phyloP scores from a whole-genome alignment of 129 eudicot genomes.

The Dittrichia graveolens region DNA sequence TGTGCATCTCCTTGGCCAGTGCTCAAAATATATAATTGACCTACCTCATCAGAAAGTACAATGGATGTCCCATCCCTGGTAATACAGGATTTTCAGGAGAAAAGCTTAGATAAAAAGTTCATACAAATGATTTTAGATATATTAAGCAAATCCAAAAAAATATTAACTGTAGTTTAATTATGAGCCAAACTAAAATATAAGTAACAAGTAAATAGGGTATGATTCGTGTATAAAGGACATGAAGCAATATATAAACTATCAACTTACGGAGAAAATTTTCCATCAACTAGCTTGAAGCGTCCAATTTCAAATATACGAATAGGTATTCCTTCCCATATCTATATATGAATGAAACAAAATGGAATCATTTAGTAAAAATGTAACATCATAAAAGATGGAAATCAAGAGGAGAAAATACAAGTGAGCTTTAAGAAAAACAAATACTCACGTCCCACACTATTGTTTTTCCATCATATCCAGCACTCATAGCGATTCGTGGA shows the following conservation, averaged over 20 bases:
- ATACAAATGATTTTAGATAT: background rate
- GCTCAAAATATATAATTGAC: conserved; percentile 82
- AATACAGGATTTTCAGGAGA: conserved; percentile 12
- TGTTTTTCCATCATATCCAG: conserved; percentile 98
- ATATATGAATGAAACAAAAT: conserved; percentile 22
- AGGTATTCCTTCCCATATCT: conserved; percentile 99
- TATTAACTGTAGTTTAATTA: background rate
- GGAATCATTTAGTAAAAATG: conserved; percentile 14
- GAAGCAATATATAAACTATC: conserved; percentile 11
- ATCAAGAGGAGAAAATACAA: background rate
- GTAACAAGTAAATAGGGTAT: background rate
- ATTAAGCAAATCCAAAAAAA: background rate
- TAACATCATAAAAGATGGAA: conserved; percentile 1
- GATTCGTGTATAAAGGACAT: background rate
- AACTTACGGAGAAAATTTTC: conserved; percentile 98
- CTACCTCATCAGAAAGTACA: conserved; percentile 96
- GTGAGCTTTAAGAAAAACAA: conserved; percentile 15
- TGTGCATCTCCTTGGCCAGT: conserved; percentile 98
- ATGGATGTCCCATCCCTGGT: conserved; percentile 95
- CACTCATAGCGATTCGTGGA: conserved; percentile 99
- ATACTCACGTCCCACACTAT: conserved; percentile 96
- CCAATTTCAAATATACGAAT: conserved; percentile 83
- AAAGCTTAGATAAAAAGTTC: background rate
- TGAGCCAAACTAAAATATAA: background rate
- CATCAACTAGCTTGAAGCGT: conserved; percentile 93